phyloP scores from a whole-genome alignment of 805 yeast species.

The Isabelozyma pseudorhagii region DNA sequence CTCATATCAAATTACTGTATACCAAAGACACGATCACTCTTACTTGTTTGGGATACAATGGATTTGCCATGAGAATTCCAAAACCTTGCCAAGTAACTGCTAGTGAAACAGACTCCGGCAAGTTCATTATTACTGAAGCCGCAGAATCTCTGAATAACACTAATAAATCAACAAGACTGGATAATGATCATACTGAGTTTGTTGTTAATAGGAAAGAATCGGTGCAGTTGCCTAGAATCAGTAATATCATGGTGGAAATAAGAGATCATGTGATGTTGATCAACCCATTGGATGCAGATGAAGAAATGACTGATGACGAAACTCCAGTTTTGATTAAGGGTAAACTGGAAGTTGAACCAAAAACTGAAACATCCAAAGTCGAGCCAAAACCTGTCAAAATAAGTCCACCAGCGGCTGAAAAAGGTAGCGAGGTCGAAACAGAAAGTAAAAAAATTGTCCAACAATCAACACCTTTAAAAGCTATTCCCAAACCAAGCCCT shows the following conservation, averaged over 20 bases:
- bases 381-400: background rate
- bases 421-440: background rate
- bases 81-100: constrained; percentile 31
- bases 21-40: constrained; percentile 44
- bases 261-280: constrained; percentile 60
- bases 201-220: constrained; percentile 61
- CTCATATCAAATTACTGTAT: constrained; percentile 56
- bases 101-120: constrained; percentile 13
- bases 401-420: background rate
- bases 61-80: constrained; percentile 68
- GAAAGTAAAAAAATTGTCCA: background rate
- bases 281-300: constrained; percentile 45
- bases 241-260: constrained; percentile 64
- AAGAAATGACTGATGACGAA: constrained; percentile 46
- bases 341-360: background rate
- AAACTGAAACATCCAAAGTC: background rate
- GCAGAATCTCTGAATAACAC: constrained; percentile 1
- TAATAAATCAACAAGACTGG: constrained; percentile 39
- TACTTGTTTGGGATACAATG: constrained; percentile 81
- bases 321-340: constrained; percentile 10
- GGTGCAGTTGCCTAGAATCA: constrained; percentile 58
- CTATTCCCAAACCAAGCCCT: constrained; percentile 1
- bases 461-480: constrained; percentile 1
- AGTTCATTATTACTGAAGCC: constrained; percentile 15
- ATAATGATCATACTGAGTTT: constrained; percentile 47